Conservation (phyloP, 768 basidiomycete species). For the Wakefieldia striispora region DNA sequence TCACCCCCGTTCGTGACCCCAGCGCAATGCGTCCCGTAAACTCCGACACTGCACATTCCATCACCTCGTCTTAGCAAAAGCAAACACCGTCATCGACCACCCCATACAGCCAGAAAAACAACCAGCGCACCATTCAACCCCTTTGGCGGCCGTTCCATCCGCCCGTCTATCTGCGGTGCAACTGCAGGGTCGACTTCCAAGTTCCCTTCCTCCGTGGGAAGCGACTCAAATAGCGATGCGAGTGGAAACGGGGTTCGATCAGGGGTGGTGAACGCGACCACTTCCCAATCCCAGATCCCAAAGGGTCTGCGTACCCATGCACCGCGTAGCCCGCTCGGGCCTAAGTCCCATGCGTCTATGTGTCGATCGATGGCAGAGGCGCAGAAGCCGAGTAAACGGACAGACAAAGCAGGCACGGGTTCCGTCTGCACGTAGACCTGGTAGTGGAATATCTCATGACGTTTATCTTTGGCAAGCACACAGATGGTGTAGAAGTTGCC, state of each 20-base stretch:
- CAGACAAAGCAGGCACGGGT: slow-evolving; percentile 34
- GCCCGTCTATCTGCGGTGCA: no score
- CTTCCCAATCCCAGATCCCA: no score
- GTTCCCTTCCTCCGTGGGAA: no score
- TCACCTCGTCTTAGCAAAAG: slow-evolving; percentile 40
- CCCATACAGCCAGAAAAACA: no score
- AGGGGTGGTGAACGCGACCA: no score
- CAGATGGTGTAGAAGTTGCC: slow-evolving; percentile 35
- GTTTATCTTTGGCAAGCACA: slow-evolving; percentile 36
- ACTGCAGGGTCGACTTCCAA: no score
- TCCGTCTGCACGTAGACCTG: slow-evolving; percentile 29
- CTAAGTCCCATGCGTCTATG: slow-evolving; percentile 1
- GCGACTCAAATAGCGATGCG: no score
- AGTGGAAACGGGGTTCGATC: no score
- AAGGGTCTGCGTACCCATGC: neutral
- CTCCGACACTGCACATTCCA: slow-evolving; percentile 45
- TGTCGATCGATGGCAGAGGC: no score
- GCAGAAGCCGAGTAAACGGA: slow-evolving; percentile 16
- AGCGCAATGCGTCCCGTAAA: slow-evolving; percentile 42
- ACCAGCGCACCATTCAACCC: no score
- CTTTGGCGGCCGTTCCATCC: no score
- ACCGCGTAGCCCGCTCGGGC: slow-evolving; percentile 10
- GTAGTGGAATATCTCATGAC: slow-evolving; percentile 46
- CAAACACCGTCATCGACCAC: no score
- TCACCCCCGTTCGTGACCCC: slow-evolving; percentile 39